Conservation (phyloP, 148 eudicot species). For the Limonium bicolor region DNA sequence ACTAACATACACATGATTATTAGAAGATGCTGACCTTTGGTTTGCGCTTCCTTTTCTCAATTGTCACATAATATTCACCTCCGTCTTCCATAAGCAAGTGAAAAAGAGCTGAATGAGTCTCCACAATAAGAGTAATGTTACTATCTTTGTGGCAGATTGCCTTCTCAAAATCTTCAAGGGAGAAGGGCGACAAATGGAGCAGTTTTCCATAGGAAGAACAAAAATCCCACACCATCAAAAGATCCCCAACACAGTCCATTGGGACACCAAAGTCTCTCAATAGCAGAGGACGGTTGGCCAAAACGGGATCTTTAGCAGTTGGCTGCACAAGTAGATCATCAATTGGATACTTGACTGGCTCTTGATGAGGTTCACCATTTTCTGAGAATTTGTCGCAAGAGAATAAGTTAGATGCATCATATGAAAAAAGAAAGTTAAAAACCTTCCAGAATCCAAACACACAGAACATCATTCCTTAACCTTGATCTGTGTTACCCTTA, state of each 20-base stretch:
- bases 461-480: too few species aligned
- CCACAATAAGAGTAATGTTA: constrained; percentile 54
- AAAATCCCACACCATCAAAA: constrained; percentile 95
- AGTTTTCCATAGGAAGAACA: constrained; percentile 72
- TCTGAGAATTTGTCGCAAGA: constrained; percentile 34
- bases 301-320: constrained; percentile 50
- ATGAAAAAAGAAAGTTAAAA: too few species aligned
- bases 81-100: constrained; percentile 64
- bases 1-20: too few species aligned
- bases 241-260: constrained; percentile 70
- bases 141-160: constrained; percentile 75
- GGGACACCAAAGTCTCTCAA: constrained; percentile 68
- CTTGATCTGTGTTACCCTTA: too few species aligned
- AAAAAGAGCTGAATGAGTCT: constrained; percentile 73
- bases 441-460: too few species aligned
- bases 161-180: constrained; percentile 79
- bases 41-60: constrained; percentile 49
- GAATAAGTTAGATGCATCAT: too few species aligned
- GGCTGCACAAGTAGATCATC: constrained; percentile 78
- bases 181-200: constrained; percentile 60
- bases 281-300: constrained; percentile 60
- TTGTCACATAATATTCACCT: constrained; percentile 30
- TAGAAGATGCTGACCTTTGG: constrained; percentile 42
- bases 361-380: constrained; percentile 9
- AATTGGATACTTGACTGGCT: constrained; percentile 67